A percentile compares a stretch with the other conserved stretches of the same genome.
These are phyloP conservation scores for Jaminaea rosea DNA, from an alignment of 1,284 basidiomycete genomes.

Conservation along the genomic window DNA sequence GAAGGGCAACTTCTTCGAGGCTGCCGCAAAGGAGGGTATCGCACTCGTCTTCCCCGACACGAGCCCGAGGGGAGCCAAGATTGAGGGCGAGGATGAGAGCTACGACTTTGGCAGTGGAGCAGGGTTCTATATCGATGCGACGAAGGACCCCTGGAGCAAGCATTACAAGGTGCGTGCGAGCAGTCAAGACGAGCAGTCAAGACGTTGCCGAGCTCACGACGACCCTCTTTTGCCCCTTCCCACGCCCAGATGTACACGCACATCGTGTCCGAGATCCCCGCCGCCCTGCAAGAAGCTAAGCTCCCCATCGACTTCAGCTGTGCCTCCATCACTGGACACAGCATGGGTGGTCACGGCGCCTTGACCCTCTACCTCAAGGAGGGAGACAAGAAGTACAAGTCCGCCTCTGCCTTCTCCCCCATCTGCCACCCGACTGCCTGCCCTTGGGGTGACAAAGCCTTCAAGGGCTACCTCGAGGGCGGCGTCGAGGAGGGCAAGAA, in stretches of 20 bases:
- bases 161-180: conserved; percentile 17
- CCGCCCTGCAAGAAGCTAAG: conserved; percentile 11
- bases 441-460: conserved; percentile 89
- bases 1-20: conserved; percentile 37
- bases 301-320: conserved; percentile 28
- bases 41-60: conserved; percentile 95
- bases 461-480: conserved; percentile 66
- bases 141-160: conserved; percentile 32
- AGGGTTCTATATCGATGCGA: conserved; percentile 44
- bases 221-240: not conserved
- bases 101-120: conserved; percentile 56
- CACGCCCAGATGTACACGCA: conserved; percentile 32
- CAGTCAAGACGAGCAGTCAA: not conserved
- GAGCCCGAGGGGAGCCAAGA: conserved; percentile 81
- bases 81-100: conserved; percentile 69
- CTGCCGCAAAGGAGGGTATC: conserved; percentile 53
- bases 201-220: not conserved
- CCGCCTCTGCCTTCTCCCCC: conserved; percentile 86
- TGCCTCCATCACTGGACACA: conserved; percentile 47
- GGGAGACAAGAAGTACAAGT: conserved; percentile 59
- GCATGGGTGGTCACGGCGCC: conserved; percentile 93
- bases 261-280: conserved; percentile 30
- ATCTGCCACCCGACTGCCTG: conserved; percentile 78
- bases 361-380: conserved; percentile 76
- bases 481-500: conserved; percentile 66